These are phyloP conservation scores for Ceratonia siliqua DNA, from an alignment of 306 rosid genomes.

Conservation along the genomic window DNA sequence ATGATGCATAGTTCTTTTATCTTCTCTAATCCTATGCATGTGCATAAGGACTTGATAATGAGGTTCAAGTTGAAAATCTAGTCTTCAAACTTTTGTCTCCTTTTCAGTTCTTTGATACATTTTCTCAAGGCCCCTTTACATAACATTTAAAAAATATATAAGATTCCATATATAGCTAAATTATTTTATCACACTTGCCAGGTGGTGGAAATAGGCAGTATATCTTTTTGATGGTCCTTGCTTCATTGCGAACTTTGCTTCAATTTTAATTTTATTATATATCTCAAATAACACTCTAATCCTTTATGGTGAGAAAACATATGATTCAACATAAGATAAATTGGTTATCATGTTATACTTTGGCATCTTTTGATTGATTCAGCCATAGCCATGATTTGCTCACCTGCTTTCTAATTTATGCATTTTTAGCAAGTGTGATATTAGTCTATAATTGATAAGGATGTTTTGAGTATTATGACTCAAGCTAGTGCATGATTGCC, in stretches of 20 bases:
- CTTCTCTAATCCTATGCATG: not conserved
- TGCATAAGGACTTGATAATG: constrained; percentile 20
- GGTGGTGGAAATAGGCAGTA: not conserved
- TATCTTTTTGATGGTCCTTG: constrained; percentile 6
- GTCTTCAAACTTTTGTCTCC: not conserved
- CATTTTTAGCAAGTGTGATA: constrained; percentile 11
- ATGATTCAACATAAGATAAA: constrained; percentile 19
- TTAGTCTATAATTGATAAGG: not conserved
- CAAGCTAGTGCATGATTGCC: constrained; percentile 24
- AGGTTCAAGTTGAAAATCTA: constrained; percentile 12
- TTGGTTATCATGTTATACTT: not conserved
- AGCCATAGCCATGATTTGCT: not conserved
- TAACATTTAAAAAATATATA: constrained; percentile 4
- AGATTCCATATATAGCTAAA: constrained; percentile 16
- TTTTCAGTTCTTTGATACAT: constrained; percentile 4
- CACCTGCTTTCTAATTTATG: constrained; percentile 25
- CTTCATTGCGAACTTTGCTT: not conserved
- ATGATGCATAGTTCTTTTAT: constrained; percentile 10
- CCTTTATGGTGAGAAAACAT: not conserved
- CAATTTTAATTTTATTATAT: not conserved
- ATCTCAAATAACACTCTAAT: constrained; percentile 8
- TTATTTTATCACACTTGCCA: not conserved
- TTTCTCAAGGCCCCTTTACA: not conserved
- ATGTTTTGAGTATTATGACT: constrained; percentile 13
- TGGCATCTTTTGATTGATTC: constrained; percentile 12